A percentile compares a stretch with the other conserved stretches of the same genome.
Evolutionary conservation across 257 asterid genomes (phyloP).

Genomic region (Parsonsia alboflavescens): DNA sequence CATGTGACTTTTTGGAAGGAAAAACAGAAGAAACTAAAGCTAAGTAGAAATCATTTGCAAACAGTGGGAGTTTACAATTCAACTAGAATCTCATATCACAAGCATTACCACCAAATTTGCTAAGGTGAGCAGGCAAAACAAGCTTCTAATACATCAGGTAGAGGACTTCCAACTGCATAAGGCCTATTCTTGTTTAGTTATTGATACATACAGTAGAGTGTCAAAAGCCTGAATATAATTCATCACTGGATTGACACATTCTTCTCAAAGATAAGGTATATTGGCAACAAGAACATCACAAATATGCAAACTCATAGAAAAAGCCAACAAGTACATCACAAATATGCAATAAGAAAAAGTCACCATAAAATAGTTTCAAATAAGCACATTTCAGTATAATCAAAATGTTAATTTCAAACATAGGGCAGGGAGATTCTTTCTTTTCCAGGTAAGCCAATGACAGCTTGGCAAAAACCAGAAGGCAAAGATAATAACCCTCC

Average conservation of each 20-base stretch:
- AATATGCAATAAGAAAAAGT: not conserved
- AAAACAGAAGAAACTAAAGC: not conserved
- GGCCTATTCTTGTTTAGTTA: not conserved
- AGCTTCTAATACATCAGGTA: not conserved
- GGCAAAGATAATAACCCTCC: not conserved
- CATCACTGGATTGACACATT: not conserved
- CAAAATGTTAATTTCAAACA: not conserved
- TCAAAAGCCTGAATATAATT: not conserved
- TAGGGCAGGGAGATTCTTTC: not conserved
- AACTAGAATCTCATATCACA: not conserved
- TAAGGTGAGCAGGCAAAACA: not conserved
- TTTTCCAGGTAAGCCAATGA: not conserved
- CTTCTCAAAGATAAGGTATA: not conserved
- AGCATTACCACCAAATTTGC: not conserved
- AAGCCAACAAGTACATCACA: not conserved
- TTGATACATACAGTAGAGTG: not conserved
- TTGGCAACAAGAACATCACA: not conserved
- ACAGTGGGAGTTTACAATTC: not conserved
- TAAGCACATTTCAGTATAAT: not conserved
- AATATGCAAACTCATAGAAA: too few species aligned
- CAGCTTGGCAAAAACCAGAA: not conserved
- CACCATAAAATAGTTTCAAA: not conserved
- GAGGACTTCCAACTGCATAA: not conserved
- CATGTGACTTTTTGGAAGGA: not conserved
- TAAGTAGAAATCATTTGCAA: not conserved